These are phyloP conservation scores for Scheffersomyces titani DNA, from an alignment of 1,139 yeast genomes.

Conservation along the genomic window DNA sequence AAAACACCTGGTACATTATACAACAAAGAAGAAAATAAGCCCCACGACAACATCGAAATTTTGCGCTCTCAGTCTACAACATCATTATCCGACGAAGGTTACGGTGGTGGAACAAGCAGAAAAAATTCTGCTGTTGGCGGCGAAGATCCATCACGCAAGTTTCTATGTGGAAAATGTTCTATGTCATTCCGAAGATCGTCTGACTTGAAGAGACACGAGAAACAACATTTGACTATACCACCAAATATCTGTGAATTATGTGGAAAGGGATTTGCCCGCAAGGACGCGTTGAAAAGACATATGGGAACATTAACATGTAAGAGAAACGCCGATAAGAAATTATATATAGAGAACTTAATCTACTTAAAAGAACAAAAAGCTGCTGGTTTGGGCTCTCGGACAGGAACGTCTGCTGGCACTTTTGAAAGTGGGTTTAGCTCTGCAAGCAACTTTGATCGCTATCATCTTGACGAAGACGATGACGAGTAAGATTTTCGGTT, in stretches of 20 bases:
- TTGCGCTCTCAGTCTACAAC: constrained; percentile 3
- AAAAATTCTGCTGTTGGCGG: constrained; percentile 7
- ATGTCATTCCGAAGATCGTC: constrained; percentile 63
- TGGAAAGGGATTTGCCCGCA: constrained; percentile 80
- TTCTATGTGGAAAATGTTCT: constrained; percentile 49
- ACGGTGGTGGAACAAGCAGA: background rate
- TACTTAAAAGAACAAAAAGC: constrained; percentile 18
- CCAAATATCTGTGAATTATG: constrained; percentile 74
- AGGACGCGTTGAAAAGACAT: constrained; percentile 77
- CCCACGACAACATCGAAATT: constrained; percentile 2
- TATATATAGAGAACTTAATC: constrained; percentile 38
- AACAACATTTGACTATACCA: constrained; percentile 56
- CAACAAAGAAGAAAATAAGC: constrained; percentile 6
- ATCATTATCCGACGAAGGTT: constrained; percentile 2
- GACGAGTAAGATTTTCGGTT: background rate
- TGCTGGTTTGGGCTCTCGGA: background rate
- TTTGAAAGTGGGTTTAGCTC: background rate
- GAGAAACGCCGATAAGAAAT: constrained; percentile 56
- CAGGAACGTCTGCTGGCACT: background rate
- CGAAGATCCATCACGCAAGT: constrained; percentile 31
- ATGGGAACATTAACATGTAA: constrained; percentile 72
- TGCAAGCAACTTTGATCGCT: background rate
- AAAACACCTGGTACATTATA: constrained; percentile 7
- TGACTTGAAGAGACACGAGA: constrained; percentile 67
- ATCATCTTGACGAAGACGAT: background rate